Evolutionary conservation across 1,284 basidiomycete genomes (phyloP).

Genomic region (Naganishia cerealis): DNA sequence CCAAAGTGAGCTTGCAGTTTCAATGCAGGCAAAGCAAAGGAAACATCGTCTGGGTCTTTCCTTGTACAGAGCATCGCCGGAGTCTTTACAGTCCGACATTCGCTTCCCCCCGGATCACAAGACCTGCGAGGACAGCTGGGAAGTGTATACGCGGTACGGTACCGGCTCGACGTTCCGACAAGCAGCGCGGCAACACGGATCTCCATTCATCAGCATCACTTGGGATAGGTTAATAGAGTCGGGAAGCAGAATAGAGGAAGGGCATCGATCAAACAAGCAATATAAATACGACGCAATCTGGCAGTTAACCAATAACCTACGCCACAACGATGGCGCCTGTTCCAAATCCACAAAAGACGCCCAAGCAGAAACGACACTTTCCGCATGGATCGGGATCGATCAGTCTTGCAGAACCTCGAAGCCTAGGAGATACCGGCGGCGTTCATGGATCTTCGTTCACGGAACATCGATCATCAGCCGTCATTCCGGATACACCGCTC

Average conservation of each 20-base stretch:
- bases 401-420: not conserved
- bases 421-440: not conserved
- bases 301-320: not conserved
- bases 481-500: slow-evolving; percentile 22
- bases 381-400: slow-evolving; percentile 6
- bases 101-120: too few relatives aligned
- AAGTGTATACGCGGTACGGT: too few relatives aligned
- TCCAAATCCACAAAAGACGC: slow-evolving; percentile 21
- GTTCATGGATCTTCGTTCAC: slow-evolving; percentile 19
- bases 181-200: too few relatives aligned
- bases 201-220: too few relatives aligned
- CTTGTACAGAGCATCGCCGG: too few relatives aligned
- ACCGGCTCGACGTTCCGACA: too few relatives aligned
- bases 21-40: too few relatives aligned
- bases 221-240: not conserved
- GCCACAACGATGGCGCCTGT: slow-evolving; percentile 21
- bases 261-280: not conserved
- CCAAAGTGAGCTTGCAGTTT: too few relatives aligned
- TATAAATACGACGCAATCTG: not conserved
- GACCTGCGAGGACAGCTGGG: too few relatives aligned
- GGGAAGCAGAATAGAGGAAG: not conserved
- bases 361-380: slow-evolving; percentile 7
- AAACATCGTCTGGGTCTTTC: too few relatives aligned
- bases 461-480: slow-evolving; percentile 13
- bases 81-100: too few relatives aligned